A percentile compares a stretch with the other conserved stretches of the same genome.
These are phyloP conservation scores for Cucumis sativus DNA, from an alignment of 306 rosid species.

Conservation along the genomic window DNA sequence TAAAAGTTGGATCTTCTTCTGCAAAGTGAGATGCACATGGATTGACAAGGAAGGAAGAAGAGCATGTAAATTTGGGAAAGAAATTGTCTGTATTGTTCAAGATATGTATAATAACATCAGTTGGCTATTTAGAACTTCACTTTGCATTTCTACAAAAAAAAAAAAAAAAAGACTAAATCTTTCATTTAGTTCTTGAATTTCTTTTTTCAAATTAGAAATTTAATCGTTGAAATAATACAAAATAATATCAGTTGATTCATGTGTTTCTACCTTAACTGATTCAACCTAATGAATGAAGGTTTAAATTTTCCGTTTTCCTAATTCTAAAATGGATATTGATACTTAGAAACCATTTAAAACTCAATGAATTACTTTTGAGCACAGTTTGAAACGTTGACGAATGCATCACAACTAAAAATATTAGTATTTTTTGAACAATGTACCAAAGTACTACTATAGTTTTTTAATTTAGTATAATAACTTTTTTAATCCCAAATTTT, in stretches of 20 bases:
- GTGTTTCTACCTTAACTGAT: no score
- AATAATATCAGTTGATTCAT: neutral
- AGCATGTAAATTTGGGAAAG: neutral
- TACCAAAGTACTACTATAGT: no score
- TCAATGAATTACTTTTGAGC: no score
- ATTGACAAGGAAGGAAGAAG: conserved; percentile 2
- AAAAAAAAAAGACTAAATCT: neutral
- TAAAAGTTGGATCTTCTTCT: neutral
- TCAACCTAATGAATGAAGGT: no score
- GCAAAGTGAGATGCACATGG: neutral
- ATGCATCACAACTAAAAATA: no score
- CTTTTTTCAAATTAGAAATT: neutral
- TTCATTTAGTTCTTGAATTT: neutral
- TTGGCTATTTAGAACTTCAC: neutral
- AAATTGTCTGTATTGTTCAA: neutral
- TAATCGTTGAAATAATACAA: neutral
- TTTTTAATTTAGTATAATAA: no score
- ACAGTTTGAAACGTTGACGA: no score
- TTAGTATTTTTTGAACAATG: no score
- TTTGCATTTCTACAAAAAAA: neutral
- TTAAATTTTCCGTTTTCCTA: no score
- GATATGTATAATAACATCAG: neutral
- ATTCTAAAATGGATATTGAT: no score
- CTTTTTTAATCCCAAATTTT: no score
- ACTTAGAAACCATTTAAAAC: no score